Conservation (phyloP, 1,284 basidiomycete species). For the Cutaneotrichosporon daszewskae region DNA sequence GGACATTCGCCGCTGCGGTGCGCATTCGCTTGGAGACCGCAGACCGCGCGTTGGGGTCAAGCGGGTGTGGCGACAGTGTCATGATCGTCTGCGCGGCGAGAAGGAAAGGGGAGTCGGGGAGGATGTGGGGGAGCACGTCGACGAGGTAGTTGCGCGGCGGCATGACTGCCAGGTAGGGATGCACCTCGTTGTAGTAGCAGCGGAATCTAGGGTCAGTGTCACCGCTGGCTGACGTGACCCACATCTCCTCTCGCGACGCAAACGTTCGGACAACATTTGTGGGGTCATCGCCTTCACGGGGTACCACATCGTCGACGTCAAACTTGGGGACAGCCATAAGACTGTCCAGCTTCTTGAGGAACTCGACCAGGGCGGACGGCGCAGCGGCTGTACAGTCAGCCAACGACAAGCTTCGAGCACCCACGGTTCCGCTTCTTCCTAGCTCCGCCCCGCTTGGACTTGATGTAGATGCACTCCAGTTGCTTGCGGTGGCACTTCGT, state of each 20-base stretch:
- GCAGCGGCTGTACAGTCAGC: conserved; percentile 18
- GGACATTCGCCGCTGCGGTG: conserved; percentile 23
- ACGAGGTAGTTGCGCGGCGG: conserved; percentile 37
- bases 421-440: conserved; percentile 42
- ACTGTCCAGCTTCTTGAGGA: conserved; percentile 41
- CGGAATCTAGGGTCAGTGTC: conserved; percentile 24
- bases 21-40: conserved; percentile 37
- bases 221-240: conserved; percentile 9
- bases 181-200: conserved; percentile 46
- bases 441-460: conserved; percentile 42
- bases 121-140: conserved; percentile 29
- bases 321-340: conserved; percentile 29
- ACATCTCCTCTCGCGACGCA: conserved; percentile 35
- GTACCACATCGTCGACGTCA: conserved; percentile 15
- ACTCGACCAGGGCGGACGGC: conserved; percentile 39
- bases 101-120: conserved; percentile 42
- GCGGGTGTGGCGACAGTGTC: conserved; percentile 39
- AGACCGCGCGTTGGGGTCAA: conserved; percentile 38
- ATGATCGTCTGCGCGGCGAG: conserved; percentile 46
- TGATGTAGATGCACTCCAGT: conserved; percentile 46
- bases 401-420: conserved; percentile 1
- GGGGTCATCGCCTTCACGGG: conserved; percentile 28
- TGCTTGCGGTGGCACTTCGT: conserved; percentile 42
- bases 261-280: conserved; percentile 36
- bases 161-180: conserved; percentile 45